Evolutionary conservation across 441 rosid genomes (phyloP), one percentile per base, ranked within the genome.

Genomic region (Pelargonium myrrhifolium): DNA sequence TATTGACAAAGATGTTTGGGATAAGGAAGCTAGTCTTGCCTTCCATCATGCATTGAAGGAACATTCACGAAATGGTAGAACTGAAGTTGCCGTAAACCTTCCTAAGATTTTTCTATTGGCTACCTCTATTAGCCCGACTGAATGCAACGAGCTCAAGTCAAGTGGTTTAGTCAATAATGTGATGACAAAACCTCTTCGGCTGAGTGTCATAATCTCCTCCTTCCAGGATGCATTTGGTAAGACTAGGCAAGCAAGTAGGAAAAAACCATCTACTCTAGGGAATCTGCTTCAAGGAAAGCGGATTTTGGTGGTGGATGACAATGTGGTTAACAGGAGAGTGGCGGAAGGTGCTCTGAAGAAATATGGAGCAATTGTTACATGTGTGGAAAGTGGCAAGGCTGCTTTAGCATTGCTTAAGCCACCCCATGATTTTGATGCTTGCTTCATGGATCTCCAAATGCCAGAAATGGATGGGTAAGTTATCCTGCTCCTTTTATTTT

Each of bases 371-470:
- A 79, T 82, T 59, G 94, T 94, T 69, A 84, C 96, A 24, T 89
- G 96, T 17, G 96, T 91, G 70, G 93, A 82, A 62, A 86, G 96
- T 68, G 99, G 97, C 72, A 86, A 71, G 67, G 82, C 81, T 75
- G 90, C 97, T 39, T 56, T 93, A 51, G 75, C 71, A 69, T 77
- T 77, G 84, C 96, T 94, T 66, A 80, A 77, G 66, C 97, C 91
- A 12, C 96, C 97, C 49, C 99, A 93, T 73, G 72, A 71, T 39
- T 93, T 93, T 22, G 86, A 89, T 71, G 96, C 95, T 59, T 93
- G 99, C 82, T 89, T 93, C 80, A 93, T 93, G 97, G 99, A 93
- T 77, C 83, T 89, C 77, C 95, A 91, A 71, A 93, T 93, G 99
- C 99, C 99, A 14, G 99, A 87, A 81, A 87, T 91, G 89, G 96